Base-by-base conservation (phyloP, 2,329 filamentous ascomycete species). In the Talaromyces sp. region DNA sequence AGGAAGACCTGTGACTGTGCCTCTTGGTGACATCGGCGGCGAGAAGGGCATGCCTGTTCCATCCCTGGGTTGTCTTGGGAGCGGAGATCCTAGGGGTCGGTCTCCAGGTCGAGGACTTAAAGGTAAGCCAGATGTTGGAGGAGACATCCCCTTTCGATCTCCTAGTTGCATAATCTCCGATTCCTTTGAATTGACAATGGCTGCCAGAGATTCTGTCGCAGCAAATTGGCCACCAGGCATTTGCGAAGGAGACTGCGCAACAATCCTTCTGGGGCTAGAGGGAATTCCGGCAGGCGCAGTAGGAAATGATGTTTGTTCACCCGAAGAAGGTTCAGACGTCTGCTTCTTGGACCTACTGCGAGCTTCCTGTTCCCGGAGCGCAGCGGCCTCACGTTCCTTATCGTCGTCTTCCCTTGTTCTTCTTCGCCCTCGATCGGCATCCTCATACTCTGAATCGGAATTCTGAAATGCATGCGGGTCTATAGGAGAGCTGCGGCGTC, bases 371-470 rank as follows among this genome's bases (percentile, higher is more conserved):
- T 91, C 86, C 67, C 85, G 84, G 52, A 81, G 81, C 48, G 82
- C 70, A 1, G 82, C 84, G n/a, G 86, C 72, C 68, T 93, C 89
- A 50, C 92, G 84, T 56, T 90, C 83, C 56, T 81, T 81, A 64
- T 97, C 91, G 66, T 97, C 92, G 61, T 96, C 90, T 70, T 93
- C 91, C 54, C 92, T 83, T 2, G 91, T 96, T 72, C 88, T 90
- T 65, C 90, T 82, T 60, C 91, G 84, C 8, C 91, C 93, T 61
- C 92, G 83, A 62, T 88, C 86, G 45, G 87, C 81, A 62, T 92
- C 88, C 60, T 94, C 90, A 64, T 92, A 94, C 63, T 96, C 91
- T 0, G 89, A 92, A 60, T 90, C 89, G 0, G 87, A 86, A 11
- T 86, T 85, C n/a, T 87, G 84, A 21, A 75, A 72, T 25, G 75